These are phyloP conservation scores for Theobroma cacao DNA, from an alignment of 345 rosid species.

Conservation along the genomic window DNA sequence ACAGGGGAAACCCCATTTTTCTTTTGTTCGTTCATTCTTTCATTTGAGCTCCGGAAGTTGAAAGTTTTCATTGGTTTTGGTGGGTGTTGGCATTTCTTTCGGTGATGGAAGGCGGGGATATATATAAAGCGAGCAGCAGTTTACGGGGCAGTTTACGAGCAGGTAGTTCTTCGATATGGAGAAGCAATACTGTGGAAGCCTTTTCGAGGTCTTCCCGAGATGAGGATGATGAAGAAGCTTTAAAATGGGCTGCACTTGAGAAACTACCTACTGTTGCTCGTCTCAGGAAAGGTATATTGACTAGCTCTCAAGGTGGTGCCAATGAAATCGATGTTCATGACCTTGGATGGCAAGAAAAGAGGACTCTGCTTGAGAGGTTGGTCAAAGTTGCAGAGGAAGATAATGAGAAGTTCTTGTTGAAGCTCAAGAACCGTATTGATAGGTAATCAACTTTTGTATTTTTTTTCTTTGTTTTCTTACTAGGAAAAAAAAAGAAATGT, in stretches of 20 bases:
- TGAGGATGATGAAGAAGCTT: slow-evolving; percentile 64
- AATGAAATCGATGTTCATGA: slow-evolving; percentile 19
- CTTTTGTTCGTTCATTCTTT: too few relatives aligned
- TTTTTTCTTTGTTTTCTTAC: not conserved
- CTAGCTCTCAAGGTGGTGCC: slow-evolving; percentile 10
- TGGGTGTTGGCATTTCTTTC: not conserved
- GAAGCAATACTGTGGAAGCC: slow-evolving; percentile 34
- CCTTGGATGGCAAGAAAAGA: slow-evolving; percentile 25
- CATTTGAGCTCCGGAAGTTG: not conserved
- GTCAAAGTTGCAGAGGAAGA: slow-evolving; percentile 31
- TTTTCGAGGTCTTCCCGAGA: slow-evolving; percentile 58
- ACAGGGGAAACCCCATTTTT: not conserved
- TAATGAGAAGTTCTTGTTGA: slow-evolving; percentile 32
- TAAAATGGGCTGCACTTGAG: slow-evolving; percentile 55
- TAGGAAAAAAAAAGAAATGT: too few relatives aligned
- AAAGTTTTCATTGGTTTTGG: not conserved
- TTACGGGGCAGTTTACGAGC: slow-evolving; percentile 23
- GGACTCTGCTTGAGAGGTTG: slow-evolving; percentile 33
- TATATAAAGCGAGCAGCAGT: slow-evolving; percentile 39
- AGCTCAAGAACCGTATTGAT: slow-evolving; percentile 33
- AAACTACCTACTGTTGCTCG: slow-evolving; percentile 46
- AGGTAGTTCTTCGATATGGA: slow-evolving; percentile 27
- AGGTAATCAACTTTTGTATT: slow-evolving; percentile 14
- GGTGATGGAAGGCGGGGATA: slow-evolving; percentile 33
- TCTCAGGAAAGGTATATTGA: slow-evolving; percentile 41